Conservation (phyloP, 495 filamentous ascomycete species). For the Recurvomyces mirabilis region DNA sequence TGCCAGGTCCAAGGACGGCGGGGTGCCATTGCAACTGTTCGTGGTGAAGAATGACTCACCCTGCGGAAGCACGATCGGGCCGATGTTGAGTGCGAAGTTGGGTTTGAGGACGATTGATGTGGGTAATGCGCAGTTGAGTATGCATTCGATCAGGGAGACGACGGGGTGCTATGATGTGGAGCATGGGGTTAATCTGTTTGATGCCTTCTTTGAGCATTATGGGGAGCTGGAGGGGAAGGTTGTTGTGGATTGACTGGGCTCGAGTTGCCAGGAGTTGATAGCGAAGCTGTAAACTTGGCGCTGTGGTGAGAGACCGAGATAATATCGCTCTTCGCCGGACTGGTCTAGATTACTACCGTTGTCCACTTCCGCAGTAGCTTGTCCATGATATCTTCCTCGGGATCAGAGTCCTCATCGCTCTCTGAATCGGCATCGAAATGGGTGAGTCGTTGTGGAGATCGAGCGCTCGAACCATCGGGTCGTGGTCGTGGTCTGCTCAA, state of each 20-base stretch:
- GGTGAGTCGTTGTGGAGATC: no score
- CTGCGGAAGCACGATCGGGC: slow-evolving; percentile 93
- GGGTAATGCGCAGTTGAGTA: slow-evolving; percentile 89
- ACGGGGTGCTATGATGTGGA: slow-evolving; percentile 80
- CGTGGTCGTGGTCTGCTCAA: no score
- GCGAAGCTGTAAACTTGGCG: not conserved
- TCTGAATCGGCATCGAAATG: not conserved
- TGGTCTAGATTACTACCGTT: not conserved
- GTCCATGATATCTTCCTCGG: not conserved
- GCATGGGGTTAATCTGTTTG: slow-evolving; percentile 75
- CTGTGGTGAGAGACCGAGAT: no score
- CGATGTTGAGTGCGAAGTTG: slow-evolving; percentile 77
- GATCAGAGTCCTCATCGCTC: not conserved
- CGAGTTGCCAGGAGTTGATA: not conserved
- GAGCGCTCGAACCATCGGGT: no score
- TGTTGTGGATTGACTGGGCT: slow-evolving; percentile 17
- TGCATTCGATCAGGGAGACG: slow-evolving; percentile 95
- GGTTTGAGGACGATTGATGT: slow-evolving; percentile 83
- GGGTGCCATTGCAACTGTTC: slow-evolving; percentile 84
- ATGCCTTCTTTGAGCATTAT: slow-evolving; percentile 75
- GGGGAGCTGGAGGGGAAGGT: slow-evolving; percentile 70
- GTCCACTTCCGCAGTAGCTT: not conserved
- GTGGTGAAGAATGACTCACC: slow-evolving; percentile 91
- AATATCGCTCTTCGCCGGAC: not conserved
- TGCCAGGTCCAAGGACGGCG: slow-evolving; percentile 19